Evolutionary conservation across 148 eudicot genomes (phyloP).

Genomic region (Arctostaphylos glauca): DNA sequence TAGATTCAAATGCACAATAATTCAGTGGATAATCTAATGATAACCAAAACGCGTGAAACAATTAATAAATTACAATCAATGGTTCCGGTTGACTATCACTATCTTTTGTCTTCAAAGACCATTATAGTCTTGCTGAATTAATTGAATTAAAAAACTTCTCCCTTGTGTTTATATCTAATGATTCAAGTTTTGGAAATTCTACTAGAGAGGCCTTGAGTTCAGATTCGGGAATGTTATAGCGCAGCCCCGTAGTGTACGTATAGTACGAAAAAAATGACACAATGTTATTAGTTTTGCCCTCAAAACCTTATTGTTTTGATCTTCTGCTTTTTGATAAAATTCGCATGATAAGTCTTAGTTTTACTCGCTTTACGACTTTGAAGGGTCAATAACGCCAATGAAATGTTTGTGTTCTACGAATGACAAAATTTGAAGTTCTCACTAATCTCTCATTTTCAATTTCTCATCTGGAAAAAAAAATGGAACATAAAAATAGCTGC

Average conservation of each 20-base stretch:
- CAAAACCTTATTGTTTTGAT: no score
- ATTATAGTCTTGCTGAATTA: not conserved
- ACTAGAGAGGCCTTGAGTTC: not conserved
- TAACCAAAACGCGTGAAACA: conserved; percentile 4
- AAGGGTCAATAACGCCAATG: not conserved
- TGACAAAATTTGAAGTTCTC: not conserved
- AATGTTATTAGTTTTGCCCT: no score
- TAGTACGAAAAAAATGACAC: no score
- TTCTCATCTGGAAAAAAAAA: not conserved
- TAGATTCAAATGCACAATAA: not conserved
- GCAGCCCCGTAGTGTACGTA: no score
- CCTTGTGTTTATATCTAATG: not conserved
- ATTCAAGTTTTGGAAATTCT: not conserved
- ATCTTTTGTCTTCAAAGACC: not conserved
- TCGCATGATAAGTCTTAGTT: not conserved
- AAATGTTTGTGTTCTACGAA: not conserved
- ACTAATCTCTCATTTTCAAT: not conserved
- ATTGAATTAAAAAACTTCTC: not conserved
- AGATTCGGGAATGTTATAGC: no score
- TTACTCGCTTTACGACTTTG: not conserved
- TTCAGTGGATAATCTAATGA: not conserved
- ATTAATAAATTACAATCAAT: not conserved
- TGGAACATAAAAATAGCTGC: not conserved
- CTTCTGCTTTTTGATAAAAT: no score
- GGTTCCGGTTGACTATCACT: not conserved